Percentiles rank a stretch among this genome's conserved stretches.
Conservation (phyloP, 257 asterid species). For the Solanum neorickii region DNA sequence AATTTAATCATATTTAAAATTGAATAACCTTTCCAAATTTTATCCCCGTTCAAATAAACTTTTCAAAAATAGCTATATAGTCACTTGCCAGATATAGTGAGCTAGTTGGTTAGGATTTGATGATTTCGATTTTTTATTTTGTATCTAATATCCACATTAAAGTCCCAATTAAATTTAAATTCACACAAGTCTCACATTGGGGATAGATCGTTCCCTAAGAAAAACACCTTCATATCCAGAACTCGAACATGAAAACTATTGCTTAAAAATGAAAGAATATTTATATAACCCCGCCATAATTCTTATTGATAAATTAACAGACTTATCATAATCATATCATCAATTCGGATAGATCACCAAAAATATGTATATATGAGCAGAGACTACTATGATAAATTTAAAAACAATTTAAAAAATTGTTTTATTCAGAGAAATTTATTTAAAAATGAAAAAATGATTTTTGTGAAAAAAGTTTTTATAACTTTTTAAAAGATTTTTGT, state of each 20-base stretch:
- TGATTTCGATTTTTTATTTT: no score
- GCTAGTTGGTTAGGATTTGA: not conserved
- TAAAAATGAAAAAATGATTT: not conserved
- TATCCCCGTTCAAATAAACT: not conserved
- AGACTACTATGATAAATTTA: not conserved
- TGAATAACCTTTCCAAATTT: not conserved
- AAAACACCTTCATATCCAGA: rapidly evolving
- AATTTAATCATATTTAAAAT: not conserved
- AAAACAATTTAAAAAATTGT: no score
- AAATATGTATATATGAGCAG: no score
- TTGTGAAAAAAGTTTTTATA: not conserved
- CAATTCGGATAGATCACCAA: no score
- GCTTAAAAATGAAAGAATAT: no score
- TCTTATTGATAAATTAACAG: no score
- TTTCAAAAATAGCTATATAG: not conserved
- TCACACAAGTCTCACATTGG: no score
- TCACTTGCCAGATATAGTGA: not conserved
- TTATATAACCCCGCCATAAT: no score
- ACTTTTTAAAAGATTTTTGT: not conserved
- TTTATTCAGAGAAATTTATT: not conserved
- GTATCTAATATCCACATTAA: rapidly evolving
- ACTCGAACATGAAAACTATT: no score
- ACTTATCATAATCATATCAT: no score
- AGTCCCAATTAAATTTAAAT: no score
- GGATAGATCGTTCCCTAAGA: no score